Conservation (phyloP, 2,329 filamentous ascomycete genomes). For the Zalaria obscura region DNA sequence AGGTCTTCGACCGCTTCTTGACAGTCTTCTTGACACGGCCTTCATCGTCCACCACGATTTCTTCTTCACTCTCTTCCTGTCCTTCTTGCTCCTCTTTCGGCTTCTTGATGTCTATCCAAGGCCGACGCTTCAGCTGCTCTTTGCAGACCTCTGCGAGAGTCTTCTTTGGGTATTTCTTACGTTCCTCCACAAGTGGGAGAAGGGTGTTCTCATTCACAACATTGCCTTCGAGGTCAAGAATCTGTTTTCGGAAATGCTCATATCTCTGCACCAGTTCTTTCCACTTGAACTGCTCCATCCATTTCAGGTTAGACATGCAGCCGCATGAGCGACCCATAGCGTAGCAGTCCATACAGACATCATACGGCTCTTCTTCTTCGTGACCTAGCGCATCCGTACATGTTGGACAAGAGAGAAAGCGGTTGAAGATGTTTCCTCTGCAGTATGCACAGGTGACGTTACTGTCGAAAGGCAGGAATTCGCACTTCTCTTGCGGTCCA, state of each 20-base stretch:
- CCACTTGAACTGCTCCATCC: slow-evolving; percentile 92
- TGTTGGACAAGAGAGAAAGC: slow-evolving; percentile 81
- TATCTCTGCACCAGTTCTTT: slow-evolving; percentile 61
- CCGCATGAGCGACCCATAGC: slow-evolving; percentile 90
- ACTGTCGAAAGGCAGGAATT: slow-evolving; percentile 71
- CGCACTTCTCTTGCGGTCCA: slow-evolving; percentile 49
- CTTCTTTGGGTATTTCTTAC: slow-evolving; percentile 54
- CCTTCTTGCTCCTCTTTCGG: slow-evolving; percentile 27
- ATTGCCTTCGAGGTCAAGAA: slow-evolving; percentile 59
- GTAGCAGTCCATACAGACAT: slow-evolving; percentile 97
- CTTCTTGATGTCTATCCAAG: slow-evolving; percentile 70
- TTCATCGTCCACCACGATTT: slow-evolving; percentile 50
- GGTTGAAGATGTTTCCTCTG: slow-evolving; percentile 90
- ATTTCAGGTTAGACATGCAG: slow-evolving; percentile 72
- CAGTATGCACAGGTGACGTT: slow-evolving; percentile 95
- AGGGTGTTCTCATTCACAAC: slow-evolving; percentile 53
- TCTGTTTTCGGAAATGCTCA: slow-evolving; percentile 66
- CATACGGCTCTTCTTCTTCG: slow-evolving; percentile 72
- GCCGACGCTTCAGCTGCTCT: slow-evolving; percentile 64
- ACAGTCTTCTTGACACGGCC: slow-evolving; percentile 49
- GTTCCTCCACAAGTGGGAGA: slow-evolving; percentile 55
- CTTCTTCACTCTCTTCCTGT: slow-evolving; percentile 32
- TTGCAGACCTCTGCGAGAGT: slow-evolving; percentile 88
- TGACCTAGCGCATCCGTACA: slow-evolving; percentile 56
- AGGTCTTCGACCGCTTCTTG: slow-evolving; percentile 41